Base-by-base conservation (phyloP, 768 basidiomycete genomes). In the Rhodotorula toruloides region DNA sequence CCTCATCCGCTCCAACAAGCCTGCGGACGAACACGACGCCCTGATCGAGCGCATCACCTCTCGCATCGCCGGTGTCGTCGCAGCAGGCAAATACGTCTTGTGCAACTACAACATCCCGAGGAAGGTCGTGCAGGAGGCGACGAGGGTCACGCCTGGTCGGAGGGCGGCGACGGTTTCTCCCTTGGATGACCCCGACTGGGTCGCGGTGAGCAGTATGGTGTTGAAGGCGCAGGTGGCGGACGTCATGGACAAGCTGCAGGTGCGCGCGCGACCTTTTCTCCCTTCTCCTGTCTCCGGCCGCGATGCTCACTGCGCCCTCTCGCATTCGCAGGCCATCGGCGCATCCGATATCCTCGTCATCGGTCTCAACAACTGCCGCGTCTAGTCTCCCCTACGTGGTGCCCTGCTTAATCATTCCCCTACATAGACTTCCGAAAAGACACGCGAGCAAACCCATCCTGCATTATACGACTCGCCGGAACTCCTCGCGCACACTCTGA, bases 101-200 rank as follows among this genome's bases (percentile, higher is more conserved):
- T 91, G 91, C 77, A 87, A 91, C 74, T 99, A 94, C 82, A 98
- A 99, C 78, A 81, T 98, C 70, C 77, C 79, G n/a, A 83, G 90
- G 19, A 81, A 81, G 47, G 79, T 79, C 36, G 81, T 99, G 17
- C 72, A 81, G 19, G 80, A 78, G 4, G 92, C 90, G 2, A 82
- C 84, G 0, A 72, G 74, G 31, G 80, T 98, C 76, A 93, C 94
- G 0, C 96, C 94, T 0, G 96, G 96, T 9, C 81, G 92, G 53
- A 80, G 88, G 63, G 92, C 90, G 3, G 87, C 96, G 27, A 96
- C 96, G 9, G 82, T 99, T 39, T 76, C 75, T 48, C 85, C 87
- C 11, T 77, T 98, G 37, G 96, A 97, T 62, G 82, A 86, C 63
- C 82, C 84, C 22, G 84, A 83, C 8, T 99, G 96, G 96, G 86